phyloP scores from a whole-genome alignment of 2,329 filamentous ascomycete species.

The Colletotrichum cereale region DNA sequence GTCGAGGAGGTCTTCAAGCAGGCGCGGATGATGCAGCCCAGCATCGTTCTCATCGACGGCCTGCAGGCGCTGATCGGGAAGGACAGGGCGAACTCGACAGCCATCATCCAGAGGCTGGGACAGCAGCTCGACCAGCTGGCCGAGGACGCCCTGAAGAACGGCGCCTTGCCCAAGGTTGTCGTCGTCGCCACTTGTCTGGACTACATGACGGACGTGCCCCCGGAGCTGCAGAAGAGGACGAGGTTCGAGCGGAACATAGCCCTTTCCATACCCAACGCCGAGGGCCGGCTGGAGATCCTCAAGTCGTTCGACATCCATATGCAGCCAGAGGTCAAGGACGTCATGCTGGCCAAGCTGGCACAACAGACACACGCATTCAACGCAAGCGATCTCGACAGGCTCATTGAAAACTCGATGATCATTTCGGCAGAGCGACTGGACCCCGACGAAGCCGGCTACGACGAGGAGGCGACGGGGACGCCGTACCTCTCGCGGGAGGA shows the following conservation, averaged over 20 bases:
- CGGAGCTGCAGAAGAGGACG: slow-evolving; percentile 72
- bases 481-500: slow-evolving; percentile 59
- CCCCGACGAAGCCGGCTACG: slow-evolving; percentile 43
- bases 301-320: slow-evolving; percentile 66
- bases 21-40: slow-evolving; percentile 77
- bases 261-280: slow-evolving; percentile 80
- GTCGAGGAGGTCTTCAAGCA: slow-evolving; percentile 78
- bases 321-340: slow-evolving; percentile 61
- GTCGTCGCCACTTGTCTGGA: slow-evolving; percentile 81
- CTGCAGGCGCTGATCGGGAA: slow-evolving; percentile 78
- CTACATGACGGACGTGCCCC: slow-evolving; percentile 78
- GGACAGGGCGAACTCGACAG: slow-evolving; percentile 63
- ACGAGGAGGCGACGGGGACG: slow-evolving; percentile 32
- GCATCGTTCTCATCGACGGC: slow-evolving; percentile 83
- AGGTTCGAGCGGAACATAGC: slow-evolving; percentile 77
- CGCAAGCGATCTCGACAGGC: slow-evolving; percentile 77
- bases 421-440: slow-evolving; percentile 50
- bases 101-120: slow-evolving; percentile 63
- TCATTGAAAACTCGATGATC: slow-evolving; percentile 61
- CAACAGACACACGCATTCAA: slow-evolving; percentile 90
- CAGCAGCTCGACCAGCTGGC: slow-evolving; percentile 69
- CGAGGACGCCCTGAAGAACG: slow-evolving; percentile 51
- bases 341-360: slow-evolving; percentile 71
- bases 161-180: slow-evolving; percentile 68
- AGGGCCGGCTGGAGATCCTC: slow-evolving; percentile 80